Evolutionary conservation across 1,284 basidiomycete species (phyloP).

Genomic region (Pulveroboletus ridleyi): DNA sequence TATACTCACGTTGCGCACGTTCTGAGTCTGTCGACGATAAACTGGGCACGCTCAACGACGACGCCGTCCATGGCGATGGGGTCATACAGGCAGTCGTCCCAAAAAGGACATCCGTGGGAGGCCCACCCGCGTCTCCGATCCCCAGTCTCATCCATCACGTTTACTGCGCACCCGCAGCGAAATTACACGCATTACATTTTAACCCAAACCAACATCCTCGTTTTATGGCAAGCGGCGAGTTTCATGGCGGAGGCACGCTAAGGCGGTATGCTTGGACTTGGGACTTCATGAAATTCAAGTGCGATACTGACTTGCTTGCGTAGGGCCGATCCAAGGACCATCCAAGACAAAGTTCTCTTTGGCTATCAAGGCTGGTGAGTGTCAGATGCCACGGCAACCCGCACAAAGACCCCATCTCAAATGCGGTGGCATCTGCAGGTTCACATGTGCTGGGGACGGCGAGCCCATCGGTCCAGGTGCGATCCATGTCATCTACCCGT

Average conservation of each 20-base stretch:
- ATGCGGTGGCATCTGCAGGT: conserved; percentile 29
- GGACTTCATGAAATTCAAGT: neutral
- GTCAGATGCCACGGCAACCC: neutral
- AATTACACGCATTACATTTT: too few relatives aligned
- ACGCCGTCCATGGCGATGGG: conserved; percentile 41
- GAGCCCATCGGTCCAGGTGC: conserved; percentile 64
- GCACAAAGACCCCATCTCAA: conserved; percentile 43
- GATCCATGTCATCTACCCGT: conserved; percentile 7
- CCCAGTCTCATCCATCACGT: too few relatives aligned
- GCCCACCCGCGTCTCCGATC: neutral
- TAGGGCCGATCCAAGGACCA: conserved; percentile 56
- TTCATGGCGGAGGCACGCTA: conserved; percentile 13
- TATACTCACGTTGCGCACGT: conserved; percentile 14
- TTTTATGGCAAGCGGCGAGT: neutral
- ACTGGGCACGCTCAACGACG: conserved; percentile 39
- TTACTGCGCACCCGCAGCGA: too few relatives aligned
- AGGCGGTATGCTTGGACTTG: conserved; percentile 18
- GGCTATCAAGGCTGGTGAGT: conserved; percentile 86
- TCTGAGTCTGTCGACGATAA: conserved; percentile 37
- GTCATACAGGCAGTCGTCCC: neutral
- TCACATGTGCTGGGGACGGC: conserved; percentile 74
- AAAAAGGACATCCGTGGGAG: neutral
- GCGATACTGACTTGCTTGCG: neutral
- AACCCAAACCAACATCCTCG: too few relatives aligned
- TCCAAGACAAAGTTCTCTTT: conserved; percentile 80